Base-by-base conservation (phyloP, 768 basidiomycete genomes). In the Termitomyces sp. region DNA sequence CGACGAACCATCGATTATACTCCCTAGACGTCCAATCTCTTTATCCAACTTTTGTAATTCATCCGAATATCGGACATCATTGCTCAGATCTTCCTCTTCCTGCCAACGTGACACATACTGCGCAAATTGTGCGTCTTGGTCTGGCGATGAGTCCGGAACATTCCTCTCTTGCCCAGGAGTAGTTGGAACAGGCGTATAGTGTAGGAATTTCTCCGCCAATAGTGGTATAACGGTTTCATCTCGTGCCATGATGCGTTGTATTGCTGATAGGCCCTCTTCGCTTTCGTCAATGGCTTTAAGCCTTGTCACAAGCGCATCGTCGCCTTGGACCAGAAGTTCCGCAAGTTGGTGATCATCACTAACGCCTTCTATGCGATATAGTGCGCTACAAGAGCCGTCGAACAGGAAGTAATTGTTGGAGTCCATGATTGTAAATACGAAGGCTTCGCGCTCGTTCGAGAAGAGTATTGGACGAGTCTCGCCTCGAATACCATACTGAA, bases 391-490 rank as follows among this genome's bases (percentile, higher is more conserved):
- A 2, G 42, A 31, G 4, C 57, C 44, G 38, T 64, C 58, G 30
- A 61, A 61, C 28, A 67, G 37, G 59, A 63, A 67, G 49, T 63
- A 66, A 38, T 60, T 23, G 0, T 42, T 51, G n/a, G 62, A 63
- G n/a, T 63, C 33, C 9, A 63, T 50, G 7, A 69, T 56, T 10
- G 62, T 56, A 53, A 70, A 66, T 21, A 71, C 55, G 48, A 71
- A 63, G 26, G 50, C 38, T 8, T 63, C 40, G 23, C 56, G 55
- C 33, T 54, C 51, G 48, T 57, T 56, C 1, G 64, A 67, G 64
- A 65, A 74, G 42, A 73, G 63, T 11, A 74, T 33, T 4, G 72
- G 71, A 14, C 68, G 67, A 10, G 67, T 67, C 49, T 70, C 68
- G 17, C 72, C 72, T 0, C 62, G 67, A 28, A 73, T 62, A 3